These are phyloP conservation scores for Keithomyces neogunnii DNA, from an alignment of 2,329 filamentous ascomycete species.

Conservation along the genomic window DNA sequence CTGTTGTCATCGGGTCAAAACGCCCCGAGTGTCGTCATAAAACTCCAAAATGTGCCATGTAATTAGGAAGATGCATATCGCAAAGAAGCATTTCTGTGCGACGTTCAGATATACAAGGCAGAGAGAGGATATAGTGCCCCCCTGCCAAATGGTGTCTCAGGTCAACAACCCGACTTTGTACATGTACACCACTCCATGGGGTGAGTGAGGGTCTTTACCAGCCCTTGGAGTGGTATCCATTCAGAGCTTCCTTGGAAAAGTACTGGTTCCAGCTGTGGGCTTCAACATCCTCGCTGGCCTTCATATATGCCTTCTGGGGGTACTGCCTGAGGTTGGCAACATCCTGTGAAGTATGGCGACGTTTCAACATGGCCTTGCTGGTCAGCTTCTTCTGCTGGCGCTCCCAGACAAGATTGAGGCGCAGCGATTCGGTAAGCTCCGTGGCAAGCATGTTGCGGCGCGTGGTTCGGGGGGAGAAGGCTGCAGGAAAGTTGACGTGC, in stretches of 20 bases:
- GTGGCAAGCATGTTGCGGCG: conserved; percentile 92
- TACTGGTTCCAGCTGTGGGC: conserved; percentile 78
- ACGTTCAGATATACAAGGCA: conserved; percentile 20
- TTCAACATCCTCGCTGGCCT: conserved; percentile 53
- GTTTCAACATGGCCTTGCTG: conserved; percentile 79
- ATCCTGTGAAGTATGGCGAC: conserved; percentile 83
- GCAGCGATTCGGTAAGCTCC: conserved; percentile 86
- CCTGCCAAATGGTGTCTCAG: background rate
- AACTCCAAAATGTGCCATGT: conserved; percentile 1
- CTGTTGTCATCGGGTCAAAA: background rate
- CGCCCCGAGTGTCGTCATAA: background rate
- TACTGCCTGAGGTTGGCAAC: conserved; percentile 81
- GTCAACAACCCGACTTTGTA: background rate
- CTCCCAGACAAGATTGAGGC: conserved; percentile 89
- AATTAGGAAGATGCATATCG: conserved; percentile 1
- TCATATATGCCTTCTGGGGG: conserved; percentile 56
- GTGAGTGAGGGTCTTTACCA: conserved; percentile 21
- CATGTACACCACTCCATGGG: background rate
- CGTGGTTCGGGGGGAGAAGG: conserved; percentile 84
- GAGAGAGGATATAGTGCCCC: conserved; percentile 2
- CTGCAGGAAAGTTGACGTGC: conserved; percentile 58
- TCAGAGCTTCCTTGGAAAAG: conserved; percentile 66
- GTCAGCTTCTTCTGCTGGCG: conserved; percentile 89
- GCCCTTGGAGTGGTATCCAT: conserved; percentile 35
- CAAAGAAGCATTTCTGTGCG: conserved; percentile 18